phyloP scores from a whole-genome alignment of 2,329 filamentous ascomycete genomes.

The Coniochaeta sp. region DNA sequence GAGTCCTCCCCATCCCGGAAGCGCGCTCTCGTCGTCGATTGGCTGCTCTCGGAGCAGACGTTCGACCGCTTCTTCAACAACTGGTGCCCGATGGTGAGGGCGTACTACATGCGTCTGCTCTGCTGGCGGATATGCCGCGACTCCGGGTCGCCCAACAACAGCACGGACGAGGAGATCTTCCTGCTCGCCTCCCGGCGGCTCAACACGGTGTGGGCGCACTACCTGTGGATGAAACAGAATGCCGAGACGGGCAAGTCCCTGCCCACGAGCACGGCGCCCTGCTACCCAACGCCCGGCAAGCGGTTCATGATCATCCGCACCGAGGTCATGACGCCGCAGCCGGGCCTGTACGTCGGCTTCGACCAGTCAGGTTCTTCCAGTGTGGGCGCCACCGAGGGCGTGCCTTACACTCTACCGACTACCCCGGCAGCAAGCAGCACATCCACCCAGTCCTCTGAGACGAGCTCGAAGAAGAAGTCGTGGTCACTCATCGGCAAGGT shows the following conservation, averaged over 20 bases:
- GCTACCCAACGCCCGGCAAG: constrained; percentile 76
- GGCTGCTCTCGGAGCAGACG: constrained; percentile 65
- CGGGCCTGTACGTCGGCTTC: constrained; percentile 42
- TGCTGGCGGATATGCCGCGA: constrained; percentile 85
- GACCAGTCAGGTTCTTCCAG: constrained; percentile 29
- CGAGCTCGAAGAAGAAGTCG: constrained; percentile 37
- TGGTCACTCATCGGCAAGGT: constrained; percentile 61
- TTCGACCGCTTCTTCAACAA: constrained; percentile 85
- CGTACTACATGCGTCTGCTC: constrained; percentile 84
- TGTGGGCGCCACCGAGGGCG: constrained; percentile 7
- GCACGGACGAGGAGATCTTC: constrained; percentile 63
- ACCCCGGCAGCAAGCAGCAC: constrained; percentile 18
- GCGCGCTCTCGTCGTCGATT: constrained; percentile 61
- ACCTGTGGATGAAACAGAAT: constrained; percentile 64
- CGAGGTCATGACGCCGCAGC: constrained; percentile 47
- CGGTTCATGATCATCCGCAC: constrained; percentile 84
- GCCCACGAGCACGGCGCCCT: constrained; percentile 71
- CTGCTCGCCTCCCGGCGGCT: constrained; percentile 60
- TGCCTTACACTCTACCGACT: constrained; percentile 7
- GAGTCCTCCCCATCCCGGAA: constrained; percentile 61
- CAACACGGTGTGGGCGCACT: constrained; percentile 70
- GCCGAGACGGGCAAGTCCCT: constrained; percentile 49
- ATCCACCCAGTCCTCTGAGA: constrained; percentile 12
- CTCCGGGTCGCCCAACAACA: constrained; percentile 58
- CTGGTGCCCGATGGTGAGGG: constrained; percentile 92